Conservation (phyloP, 2,329 filamentous ascomycete species). For the Colletotrichum nymphaeae region DNA sequence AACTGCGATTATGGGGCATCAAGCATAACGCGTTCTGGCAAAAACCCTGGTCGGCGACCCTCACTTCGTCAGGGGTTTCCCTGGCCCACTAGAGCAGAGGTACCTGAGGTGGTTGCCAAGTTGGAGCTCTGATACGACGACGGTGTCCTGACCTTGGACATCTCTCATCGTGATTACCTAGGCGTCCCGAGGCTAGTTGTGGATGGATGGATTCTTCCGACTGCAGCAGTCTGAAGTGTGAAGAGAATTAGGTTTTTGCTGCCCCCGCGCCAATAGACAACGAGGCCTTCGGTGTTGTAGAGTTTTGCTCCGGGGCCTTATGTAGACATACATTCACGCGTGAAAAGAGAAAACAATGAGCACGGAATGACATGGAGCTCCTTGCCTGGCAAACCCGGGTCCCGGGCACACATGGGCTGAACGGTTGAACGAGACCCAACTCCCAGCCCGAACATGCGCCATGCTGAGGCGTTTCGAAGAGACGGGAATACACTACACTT, state of each 20-base stretch:
- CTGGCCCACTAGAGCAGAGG: not conserved
- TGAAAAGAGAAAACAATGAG: not conserved
- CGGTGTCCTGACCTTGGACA: conserved; percentile 3
- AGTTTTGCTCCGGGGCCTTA: not conserved
- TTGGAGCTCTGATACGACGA: not conserved
- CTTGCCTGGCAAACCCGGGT: not conserved
- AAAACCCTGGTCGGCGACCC: conserved; percentile 10
- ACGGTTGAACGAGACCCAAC: not conserved
- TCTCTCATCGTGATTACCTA: not conserved
- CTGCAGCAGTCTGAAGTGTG: not conserved
- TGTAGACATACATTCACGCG: not conserved
- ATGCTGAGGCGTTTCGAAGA: not conserved
- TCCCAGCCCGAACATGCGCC: not conserved
- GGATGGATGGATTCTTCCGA: not conserved
- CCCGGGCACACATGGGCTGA: not conserved
- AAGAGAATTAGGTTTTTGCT: conserved; percentile 9
- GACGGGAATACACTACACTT: not conserved
- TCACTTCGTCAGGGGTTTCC: conserved; percentile 18
- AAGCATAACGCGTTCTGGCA: not conserved
- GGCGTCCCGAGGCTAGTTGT: not conserved
- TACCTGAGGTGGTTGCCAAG: not conserved
- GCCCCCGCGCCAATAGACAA: not conserved
- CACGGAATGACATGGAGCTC: not conserved
- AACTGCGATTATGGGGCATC: conserved; percentile 5
- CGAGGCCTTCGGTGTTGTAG: not conserved